Evolutionary conservation across 169 alveolate species (phyloP).

Genomic region (Eimeria acervulina): DNA sequence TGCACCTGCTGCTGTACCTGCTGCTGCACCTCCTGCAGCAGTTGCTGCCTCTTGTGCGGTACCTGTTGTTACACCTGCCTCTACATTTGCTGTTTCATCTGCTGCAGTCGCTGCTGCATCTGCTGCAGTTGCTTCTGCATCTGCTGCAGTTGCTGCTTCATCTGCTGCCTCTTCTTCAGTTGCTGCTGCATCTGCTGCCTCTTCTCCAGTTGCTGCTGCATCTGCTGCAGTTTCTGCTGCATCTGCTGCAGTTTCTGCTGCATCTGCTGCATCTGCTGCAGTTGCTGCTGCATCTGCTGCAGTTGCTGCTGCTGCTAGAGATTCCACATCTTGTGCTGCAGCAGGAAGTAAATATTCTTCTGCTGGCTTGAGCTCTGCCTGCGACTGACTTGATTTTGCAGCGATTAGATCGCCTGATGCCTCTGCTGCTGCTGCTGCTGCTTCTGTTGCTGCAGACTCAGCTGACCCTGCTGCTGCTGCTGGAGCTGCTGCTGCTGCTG

Average conservation of each 20-base stretch:
- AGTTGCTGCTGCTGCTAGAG: not conserved
- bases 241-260: not conserved
- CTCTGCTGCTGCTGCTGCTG: constrained; percentile 7
- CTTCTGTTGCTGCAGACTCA: no score
- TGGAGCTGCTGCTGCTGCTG: no score
- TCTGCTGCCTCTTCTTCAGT: not conserved
- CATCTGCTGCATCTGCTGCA: not conserved
- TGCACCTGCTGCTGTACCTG: not conserved
- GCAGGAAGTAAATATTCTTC: no score
- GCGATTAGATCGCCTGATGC: not conserved
- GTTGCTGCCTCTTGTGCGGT: no score
- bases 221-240: not conserved
- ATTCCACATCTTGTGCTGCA: not conserved
- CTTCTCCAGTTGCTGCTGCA: not conserved
- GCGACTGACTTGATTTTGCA: not conserved
- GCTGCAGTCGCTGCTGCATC: not conserved
- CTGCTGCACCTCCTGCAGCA: not conserved
- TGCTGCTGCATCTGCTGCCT: not conserved
- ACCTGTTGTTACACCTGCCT: not conserved
- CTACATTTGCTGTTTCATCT: no score
- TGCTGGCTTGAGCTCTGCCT: not conserved
- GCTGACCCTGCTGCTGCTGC: no score
- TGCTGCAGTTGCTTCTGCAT: no score
- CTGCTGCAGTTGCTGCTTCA: not conserved
- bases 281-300: not conserved